Base-by-base conservation (phyloP, 2,329 filamentous ascomycete genomes). In the Exophiala lecanii-corni region DNA sequence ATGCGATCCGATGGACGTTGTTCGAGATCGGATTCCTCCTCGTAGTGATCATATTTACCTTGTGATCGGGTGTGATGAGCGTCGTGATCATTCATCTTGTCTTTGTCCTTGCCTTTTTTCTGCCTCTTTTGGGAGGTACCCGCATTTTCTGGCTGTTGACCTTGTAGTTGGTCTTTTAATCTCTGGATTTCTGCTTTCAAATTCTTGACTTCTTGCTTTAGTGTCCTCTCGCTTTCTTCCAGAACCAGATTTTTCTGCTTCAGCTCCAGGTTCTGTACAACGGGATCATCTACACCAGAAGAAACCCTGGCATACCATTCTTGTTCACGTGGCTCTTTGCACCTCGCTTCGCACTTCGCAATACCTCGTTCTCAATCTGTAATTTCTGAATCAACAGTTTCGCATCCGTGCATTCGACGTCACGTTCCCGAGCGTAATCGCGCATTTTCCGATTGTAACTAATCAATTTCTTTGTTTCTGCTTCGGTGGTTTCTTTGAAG, bases 401-500 rank as follows among this genome's bases (percentile, higher is more conserved):
- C 26, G 54, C 21, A 18, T 51, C 48, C n/a, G 40, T 37, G 36
- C 53, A 54, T 34, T 54, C 46, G 4, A 47, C 43, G 20, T 56
- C 49, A 32, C 47, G 41, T 15, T 47, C 39, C 7, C 40, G 36
- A 16, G 53, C 53, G 20, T 54, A 54, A 17, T 54, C 50, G 15
- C 47, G 42, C 54, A 54, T 53, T 32, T 53, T 53, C 41, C 50
- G 43, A 9, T 42, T 44, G 35, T 82, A 81, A 20, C 73, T 67
- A 38, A 82, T 71, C 36, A 82, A 65, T 54, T 76, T 78, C 57
- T 73, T 77, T 56, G 80, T 74, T 55, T 82, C 78, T 28, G 68
- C 68, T 47, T 78, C 73, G 25, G 77, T 81, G 7, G 23, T 26
- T 12, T 26, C 23, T 26, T 26, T 26, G 23, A 26, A 26, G 12